These are phyloP conservation scores for Pisolithus orientalis DNA, from an alignment of 768 basidiomycete genomes.

Conservation along the genomic window DNA sequence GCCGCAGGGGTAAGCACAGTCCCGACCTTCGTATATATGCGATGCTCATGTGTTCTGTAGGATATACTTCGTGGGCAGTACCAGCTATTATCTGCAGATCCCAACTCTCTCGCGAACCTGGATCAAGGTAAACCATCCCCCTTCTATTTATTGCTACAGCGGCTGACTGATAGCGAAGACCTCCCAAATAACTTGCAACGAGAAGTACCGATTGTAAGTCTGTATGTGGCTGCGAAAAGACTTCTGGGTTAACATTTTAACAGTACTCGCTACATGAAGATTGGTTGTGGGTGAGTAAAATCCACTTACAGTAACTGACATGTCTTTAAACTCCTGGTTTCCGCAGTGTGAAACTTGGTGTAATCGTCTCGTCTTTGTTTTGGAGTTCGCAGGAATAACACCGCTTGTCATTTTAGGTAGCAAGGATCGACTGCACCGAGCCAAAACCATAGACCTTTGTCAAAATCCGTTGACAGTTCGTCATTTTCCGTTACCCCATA, in stretches of 20 bases:
- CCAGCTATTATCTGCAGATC: constrained; percentile 90
- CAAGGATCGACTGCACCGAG: constrained; percentile 71
- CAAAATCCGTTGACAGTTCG: constrained; percentile 91
- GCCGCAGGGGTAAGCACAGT: constrained; percentile 47
- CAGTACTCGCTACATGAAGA: constrained; percentile 86
- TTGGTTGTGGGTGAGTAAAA: constrained; percentile 84
- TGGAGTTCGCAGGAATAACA: constrained; percentile 1
- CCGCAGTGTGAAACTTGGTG: constrained; percentile 97
- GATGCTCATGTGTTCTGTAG: constrained; percentile 27
- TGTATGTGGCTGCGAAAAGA: not conserved
- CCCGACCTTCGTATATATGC: not conserved
- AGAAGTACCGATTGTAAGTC: constrained; percentile 85
- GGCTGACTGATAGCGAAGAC: constrained; percentile 41
- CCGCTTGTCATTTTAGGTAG: constrained; percentile 42
- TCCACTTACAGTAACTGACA: not conserved
- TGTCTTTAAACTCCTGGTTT: constrained; percentile 2
- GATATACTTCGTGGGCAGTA: constrained; percentile 89
- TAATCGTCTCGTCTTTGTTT: constrained; percentile 29
- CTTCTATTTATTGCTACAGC: not conserved
- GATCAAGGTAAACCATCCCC: constrained; percentile 64
- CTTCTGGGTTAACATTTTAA: constrained; percentile 1
- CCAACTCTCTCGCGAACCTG: constrained; percentile 87
- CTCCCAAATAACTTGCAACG: constrained; percentile 92
- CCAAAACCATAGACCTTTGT: constrained; percentile 93
- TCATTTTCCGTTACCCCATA: constrained; percentile 1